Evolutionary conservation across 2,329 filamentous ascomycete genomes (phyloP), one percentile per base, ranked within the genome.

Genomic region (Beauveria australis): DNA sequence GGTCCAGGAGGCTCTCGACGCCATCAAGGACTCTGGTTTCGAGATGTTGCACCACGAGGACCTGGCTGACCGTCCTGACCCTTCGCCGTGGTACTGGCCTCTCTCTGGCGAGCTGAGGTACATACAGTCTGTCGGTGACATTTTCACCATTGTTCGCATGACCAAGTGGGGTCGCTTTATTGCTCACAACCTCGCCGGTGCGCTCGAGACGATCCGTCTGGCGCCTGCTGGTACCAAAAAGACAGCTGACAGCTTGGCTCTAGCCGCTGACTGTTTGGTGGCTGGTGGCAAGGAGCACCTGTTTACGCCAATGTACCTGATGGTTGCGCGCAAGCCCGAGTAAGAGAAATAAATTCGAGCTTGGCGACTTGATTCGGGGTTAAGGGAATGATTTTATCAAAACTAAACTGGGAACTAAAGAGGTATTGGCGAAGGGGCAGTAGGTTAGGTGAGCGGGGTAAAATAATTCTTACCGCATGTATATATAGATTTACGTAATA

Each of bases 231-330:
- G 92, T 19, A 92, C 91, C 47, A 88, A 89, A 74, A 95, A 94
- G 84, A 95, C 91, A 14, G 91, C 91, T 10, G 88, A 96, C 74
- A 90, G 88, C 67, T 74, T 96, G 66, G 90, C 85, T 1, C 71
- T 83, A 61, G 92, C 89, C 14, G 91, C 84, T 3, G 92, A 96
- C 73, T 88, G 84, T 63, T 78, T 96, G 60, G 92, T 96, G 5
- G 88, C 87, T 55, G 92, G 92, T 69, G 92, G 87, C 8, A 84
- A 86, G 76, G 80, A 89, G 78, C 90, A 94, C 75, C 79, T 97
- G 48, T 97, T 96, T 76, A 96, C 92, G 3, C 92, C 92, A 22
- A 96, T 96, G 92, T 96, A 95, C 77, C 77, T 96, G 70, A 95
- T 96, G 89, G 84, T 96, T 56, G 92, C 85, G 60, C 84, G 88